These are phyloP conservation scores for Acorus gramineus DNA, from an alignment of 106 monocot genomes.

Conservation along the genomic window DNA sequence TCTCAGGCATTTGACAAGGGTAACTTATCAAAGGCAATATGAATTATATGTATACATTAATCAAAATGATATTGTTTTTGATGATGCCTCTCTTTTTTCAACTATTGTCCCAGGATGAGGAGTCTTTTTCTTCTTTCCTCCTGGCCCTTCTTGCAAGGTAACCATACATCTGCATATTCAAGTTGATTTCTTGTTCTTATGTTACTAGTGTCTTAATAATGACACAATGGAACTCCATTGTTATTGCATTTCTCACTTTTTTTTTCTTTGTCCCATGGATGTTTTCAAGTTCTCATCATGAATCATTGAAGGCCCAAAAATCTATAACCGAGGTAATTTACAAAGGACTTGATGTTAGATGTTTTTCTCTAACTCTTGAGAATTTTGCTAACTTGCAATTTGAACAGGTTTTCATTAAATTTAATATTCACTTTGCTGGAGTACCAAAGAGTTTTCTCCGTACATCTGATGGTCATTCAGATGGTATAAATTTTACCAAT, in stretches of 20 bases:
- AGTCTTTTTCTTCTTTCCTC: constrained; percentile 68
- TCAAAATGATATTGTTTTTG: background rate
- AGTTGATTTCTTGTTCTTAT: background rate
- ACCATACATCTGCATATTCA: background rate
- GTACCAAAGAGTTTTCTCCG: constrained; percentile 74
- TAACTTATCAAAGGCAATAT: constrained; percentile 14
- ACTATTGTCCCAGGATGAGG: constrained; percentile 38
- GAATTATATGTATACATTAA: constrained; percentile 1
- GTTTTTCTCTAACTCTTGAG: background rate
- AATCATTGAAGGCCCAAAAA: constrained; percentile 92
- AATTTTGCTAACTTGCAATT: background rate
- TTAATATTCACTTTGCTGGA: constrained; percentile 88
- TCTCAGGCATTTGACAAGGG: constrained; percentile 71
- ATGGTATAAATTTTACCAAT: constrained; percentile 35
- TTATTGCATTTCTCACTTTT: background rate
- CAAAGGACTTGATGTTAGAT: background rate
- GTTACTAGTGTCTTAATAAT: background rate
- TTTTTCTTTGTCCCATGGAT: background rate
- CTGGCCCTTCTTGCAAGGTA: constrained; percentile 88
- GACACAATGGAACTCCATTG: background rate
- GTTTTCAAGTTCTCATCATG: constrained; percentile 83
- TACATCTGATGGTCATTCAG: constrained; percentile 20
- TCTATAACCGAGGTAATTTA: constrained; percentile 82
- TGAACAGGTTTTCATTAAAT: constrained; percentile 80
- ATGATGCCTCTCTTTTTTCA: constrained; percentile 1